Base-by-base conservation (phyloP, 768 basidiomycete species). In the Sutorius australiensis region DNA sequence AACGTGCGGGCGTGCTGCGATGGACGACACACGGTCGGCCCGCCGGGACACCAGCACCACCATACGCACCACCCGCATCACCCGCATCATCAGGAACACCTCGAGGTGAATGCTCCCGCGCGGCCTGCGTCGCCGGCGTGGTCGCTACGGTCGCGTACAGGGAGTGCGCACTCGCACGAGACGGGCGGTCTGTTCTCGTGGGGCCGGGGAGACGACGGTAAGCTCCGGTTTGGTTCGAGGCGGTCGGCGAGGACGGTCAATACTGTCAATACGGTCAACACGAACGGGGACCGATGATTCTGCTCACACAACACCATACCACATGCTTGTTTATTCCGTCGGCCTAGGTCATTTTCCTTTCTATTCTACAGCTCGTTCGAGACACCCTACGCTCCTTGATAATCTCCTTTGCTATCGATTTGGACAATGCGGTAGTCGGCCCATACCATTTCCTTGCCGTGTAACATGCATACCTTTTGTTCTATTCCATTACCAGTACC, bases 1-100 rank as follows among this genome's bases (percentile, higher is more conserved):
- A 98, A 98, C 62, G 94, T 98, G 19, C 81, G 95, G 21, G 93
- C 89, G 1, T 93, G 91, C 67, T 93, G 90, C 61, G 89, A 92
- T 66, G 91, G 90, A 17, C 78, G 82, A 47, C 92, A 94, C 69
- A 92, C 90, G 1, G 89, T 94, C 16, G 89, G 90, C 0, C 80
- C 78, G 54, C 73, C 77, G 34, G 78, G 76, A 39, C 78, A 78
- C 14, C 73, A 81, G 30, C 72, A 73, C 37, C 77, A 81, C 45
- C 80, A 82, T 48, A 72, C 81, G 28, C 72, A 73, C 37, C 77
- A 81, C 45, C 80, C 82, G 48, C 84, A 84, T 42, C 83, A 82
- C n/a, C 42, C 55, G 28, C 80, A 83, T 39, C 81, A 84, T 34
- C 81, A 83, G 43, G 75, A 76, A 41, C 80, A 80, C 57, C 71